Conservation (phyloP, 257 asterid species). For the Solanum piurae region DNA sequence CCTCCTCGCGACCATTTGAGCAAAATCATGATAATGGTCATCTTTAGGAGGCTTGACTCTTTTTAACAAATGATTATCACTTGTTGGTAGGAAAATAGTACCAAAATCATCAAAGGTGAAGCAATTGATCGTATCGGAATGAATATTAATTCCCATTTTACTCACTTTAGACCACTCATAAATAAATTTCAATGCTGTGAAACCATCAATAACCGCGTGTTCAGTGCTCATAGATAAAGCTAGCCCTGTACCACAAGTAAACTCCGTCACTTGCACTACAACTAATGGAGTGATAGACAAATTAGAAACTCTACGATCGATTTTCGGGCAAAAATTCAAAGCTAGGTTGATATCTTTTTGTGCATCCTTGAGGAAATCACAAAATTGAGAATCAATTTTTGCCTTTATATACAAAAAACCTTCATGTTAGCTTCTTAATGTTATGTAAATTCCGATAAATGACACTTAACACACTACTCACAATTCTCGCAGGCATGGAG, state of each 20-base stretch:
- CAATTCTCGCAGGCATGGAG: too few relatives aligned
- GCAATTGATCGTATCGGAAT: neutral
- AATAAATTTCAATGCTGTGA: neutral
- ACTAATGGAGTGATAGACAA: neutral
- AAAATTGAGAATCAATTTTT: neutral
- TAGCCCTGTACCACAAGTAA: neutral
- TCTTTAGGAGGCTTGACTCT: neutral
- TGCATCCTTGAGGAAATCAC: neutral
- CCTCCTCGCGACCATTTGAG: neutral
- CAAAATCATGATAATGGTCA: neutral
- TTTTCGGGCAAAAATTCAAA: neutral
- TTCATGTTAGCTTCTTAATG: neutral
- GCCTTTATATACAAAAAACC: neutral
- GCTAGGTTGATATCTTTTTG: neutral
- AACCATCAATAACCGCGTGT: neutral
- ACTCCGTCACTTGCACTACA: neutral
- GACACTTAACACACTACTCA: too few relatives aligned
- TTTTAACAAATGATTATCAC: neutral
- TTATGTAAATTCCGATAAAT: too few relatives aligned
- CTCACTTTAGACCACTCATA: neutral
- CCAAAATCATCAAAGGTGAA: neutral
- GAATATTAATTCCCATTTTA: neutral
- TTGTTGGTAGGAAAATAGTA: neutral
- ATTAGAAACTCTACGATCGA: neutral
- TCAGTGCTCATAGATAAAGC: neutral